A percentile compares a stretch with the other conserved stretches of the same genome.
phyloP scores from a whole-genome alignment of 208 protist species.

The Leishmania tropica region DNA sequence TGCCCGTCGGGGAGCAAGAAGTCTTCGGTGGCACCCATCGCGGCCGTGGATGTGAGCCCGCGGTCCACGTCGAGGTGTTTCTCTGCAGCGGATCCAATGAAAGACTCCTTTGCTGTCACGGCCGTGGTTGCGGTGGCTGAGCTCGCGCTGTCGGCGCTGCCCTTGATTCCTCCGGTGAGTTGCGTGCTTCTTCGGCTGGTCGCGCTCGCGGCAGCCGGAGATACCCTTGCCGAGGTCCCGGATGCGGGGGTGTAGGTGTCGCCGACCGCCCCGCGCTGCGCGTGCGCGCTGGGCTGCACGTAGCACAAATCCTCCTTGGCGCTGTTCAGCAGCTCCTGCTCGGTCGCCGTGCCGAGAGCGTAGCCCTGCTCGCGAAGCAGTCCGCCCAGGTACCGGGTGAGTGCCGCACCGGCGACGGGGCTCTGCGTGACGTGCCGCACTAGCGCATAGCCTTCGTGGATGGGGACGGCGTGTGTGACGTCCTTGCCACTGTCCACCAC shows the following conservation, averaged over 20 bases:
- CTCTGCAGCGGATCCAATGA: background rate
- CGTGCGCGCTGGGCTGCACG: slow-evolving; percentile 38
- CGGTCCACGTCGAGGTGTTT: background rate
- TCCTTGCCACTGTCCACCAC: slow-evolving; percentile 94
- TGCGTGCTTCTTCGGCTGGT: background rate
- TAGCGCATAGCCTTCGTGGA: slow-evolving; percentile 95
- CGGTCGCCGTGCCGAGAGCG: slow-evolving; percentile 89
- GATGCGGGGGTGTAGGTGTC: background rate
- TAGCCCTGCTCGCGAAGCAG: slow-evolving; percentile 82
- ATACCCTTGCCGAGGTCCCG: background rate
- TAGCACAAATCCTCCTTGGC: slow-evolving; percentile 95
- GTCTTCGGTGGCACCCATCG: slow-evolving; percentile 17
- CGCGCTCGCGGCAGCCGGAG: background rate
- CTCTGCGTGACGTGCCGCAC: slow-evolving; percentile 82
- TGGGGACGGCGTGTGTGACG: slow-evolving; percentile 80
- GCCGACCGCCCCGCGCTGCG: background rate
- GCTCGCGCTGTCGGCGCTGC: background rate
- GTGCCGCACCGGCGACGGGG: slow-evolving; percentile 66
- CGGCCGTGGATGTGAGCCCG: background rate
- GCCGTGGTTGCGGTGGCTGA: background rate
- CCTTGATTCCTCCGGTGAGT: background rate
- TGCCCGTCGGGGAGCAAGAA: slow-evolving; percentile 92
- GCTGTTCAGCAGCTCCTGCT: slow-evolving; percentile 81
- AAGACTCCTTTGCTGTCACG: background rate
- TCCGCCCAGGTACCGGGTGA: slow-evolving; percentile 86